Conservation (phyloP, 805 yeast species). For the Lachancea meyersii region DNA sequence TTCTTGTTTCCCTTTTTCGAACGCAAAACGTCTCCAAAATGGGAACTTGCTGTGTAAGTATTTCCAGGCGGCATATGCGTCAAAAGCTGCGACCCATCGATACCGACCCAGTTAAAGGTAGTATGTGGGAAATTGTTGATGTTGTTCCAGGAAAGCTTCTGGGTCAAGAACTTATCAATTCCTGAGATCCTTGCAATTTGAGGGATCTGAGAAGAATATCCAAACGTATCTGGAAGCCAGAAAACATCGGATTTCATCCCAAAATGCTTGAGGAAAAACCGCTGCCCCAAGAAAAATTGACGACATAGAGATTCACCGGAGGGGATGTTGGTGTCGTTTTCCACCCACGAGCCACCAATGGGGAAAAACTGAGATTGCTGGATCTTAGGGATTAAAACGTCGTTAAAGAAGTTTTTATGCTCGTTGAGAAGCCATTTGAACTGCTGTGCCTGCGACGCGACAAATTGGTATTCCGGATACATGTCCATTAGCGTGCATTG, state of each 20-base stretch:
- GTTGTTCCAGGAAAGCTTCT: conserved; percentile 93
- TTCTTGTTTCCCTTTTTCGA: conserved; percentile 79
- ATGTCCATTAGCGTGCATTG: conserved; percentile 78
- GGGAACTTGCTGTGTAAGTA: conserved; percentile 89
- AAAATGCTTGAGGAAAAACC: conserved; percentile 73
- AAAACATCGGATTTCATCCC: conserved; percentile 69
- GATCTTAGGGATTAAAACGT: conserved; percentile 55
- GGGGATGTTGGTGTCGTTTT: conserved; percentile 94
- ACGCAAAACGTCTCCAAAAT: conserved; percentile 86
- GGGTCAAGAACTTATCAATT: conserved; percentile 79
- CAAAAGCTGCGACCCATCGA: conserved; percentile 88
- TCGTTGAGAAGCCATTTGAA: conserved; percentile 85
- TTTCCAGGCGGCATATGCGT: conserved; percentile 98
- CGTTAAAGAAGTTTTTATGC: conserved; percentile 71
- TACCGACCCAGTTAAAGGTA: conserved; percentile 91
- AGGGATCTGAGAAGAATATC: conserved; percentile 92
- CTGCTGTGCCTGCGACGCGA: conserved; percentile 94
- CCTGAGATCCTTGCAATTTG: conserved; percentile 87
- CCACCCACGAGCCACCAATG: conserved; percentile 98
- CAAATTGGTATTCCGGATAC: conserved; percentile 91
- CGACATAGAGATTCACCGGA: conserved; percentile 84
- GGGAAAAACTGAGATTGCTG: conserved; percentile 74
- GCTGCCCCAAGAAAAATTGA: conserved; percentile 86
- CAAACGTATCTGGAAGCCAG: conserved; percentile 98
- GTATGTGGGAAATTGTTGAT: conserved; percentile 84